A percentile compares a stretch with the other conserved stretches of the same genome.
Evolutionary conservation across 192 early-diverging fungal genomes (phyloP).

Genomic region (Dispira parvispora): DNA sequence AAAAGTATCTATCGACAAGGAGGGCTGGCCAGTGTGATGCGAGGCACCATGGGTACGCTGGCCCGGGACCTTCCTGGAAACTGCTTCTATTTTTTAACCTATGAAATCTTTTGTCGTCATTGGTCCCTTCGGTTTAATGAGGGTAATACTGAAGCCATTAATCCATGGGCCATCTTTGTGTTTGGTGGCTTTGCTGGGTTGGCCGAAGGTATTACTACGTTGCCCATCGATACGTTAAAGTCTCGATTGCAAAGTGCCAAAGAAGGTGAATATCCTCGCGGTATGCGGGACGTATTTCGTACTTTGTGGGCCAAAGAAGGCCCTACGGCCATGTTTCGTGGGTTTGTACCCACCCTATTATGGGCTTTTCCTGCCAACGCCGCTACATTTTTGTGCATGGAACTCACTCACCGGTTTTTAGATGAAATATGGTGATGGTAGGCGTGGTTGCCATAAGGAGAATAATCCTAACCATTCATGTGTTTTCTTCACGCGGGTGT

Average conservation of each 20-base stretch:
- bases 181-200: slow-evolving; percentile 9
- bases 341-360: slow-evolving; percentile 72
- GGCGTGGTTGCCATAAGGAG: too few species aligned
- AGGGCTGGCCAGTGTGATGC: slow-evolving; percentile 1
- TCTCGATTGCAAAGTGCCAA: slow-evolving; percentile 79
- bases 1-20: background rate
- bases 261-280: slow-evolving; percentile 69
- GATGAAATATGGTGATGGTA: background rate
- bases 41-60: background rate
- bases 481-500: too few species aligned
- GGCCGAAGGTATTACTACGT: background rate
- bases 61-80: slow-evolving; percentile 6
- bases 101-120: background rate
- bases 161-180: slow-evolving; percentile 10
- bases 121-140: background rate
- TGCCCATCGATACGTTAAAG: slow-evolving; percentile 57
- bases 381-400: slow-evolving; percentile 52
- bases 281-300: slow-evolving; percentile 33
- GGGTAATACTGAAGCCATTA: background rate
- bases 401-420: slow-evolving; percentile 14
- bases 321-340: slow-evolving; percentile 65
- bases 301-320: slow-evolving; percentile 55
- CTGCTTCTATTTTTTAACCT: slow-evolving; percentile 3
- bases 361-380: slow-evolving; percentile 77
- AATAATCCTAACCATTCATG: too few species aligned